Base-by-base conservation (phyloP, 495 filamentous ascomycete species). In the Aspergillus homomorphus region DNA sequence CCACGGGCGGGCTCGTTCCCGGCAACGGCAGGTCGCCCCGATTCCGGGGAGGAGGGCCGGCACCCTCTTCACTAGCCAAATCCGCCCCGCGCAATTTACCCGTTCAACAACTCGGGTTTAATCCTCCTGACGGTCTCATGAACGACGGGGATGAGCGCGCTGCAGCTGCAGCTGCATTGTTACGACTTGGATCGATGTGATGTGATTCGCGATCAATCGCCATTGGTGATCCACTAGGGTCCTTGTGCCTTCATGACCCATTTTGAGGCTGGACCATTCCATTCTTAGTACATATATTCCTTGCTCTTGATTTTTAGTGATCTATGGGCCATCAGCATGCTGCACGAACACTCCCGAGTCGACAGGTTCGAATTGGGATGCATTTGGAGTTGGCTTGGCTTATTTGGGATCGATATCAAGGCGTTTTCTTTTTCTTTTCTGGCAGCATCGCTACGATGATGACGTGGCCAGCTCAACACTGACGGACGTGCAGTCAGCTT, bases 161-260 rank as follows among this genome's bases (percentile, higher is more conserved):
- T 68, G 90, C 90, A 41, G 84, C 91, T 60, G 90, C 91, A 72
- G 90, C 33, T 38, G 33, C 90, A 55, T 84, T 95, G 71, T 78
- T 95, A 64, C 84, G 85, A 73, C 84, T 95, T 73, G 89, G 89
- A 74, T 91, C 89, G 74, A 89, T 92, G 87, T 92, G 89, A 89
- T 78, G 78, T 59, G 66, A 66, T 64, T 55, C 53, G 60, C 24
- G 42, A 51, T 49, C 5, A 26, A 20, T 52, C 56, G 62, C 46
- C 60, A 60, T 60, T 60, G 48, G 26, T 9, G 45, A 57, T 49
- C 8, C n/a, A n/a, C 60, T 50, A 42, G 18, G 26, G 43, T 38
- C 41, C 43, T 30, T 24, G 44, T 60, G 41, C 55, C 51, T 59
- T 55, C 49, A 56, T 56, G 48, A 23, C 46, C 41, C 15, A 38